These are phyloP conservation scores for Cucumis variabilis DNA, from an alignment of 331 rosid genomes.

Conservation along the genomic window DNA sequence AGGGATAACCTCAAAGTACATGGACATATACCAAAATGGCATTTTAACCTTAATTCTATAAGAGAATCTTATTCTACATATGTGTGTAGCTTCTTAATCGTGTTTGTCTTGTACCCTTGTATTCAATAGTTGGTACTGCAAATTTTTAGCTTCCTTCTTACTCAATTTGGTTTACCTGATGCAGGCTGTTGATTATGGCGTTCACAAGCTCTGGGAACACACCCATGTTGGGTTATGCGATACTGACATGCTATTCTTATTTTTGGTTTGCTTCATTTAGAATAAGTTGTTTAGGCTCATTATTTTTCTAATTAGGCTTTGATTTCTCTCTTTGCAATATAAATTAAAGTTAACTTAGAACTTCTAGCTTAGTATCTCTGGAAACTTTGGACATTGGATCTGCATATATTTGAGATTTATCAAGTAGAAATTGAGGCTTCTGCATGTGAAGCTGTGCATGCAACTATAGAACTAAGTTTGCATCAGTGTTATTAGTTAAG, in stretches of 20 bases:
- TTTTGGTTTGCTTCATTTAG: constrained; percentile 1
- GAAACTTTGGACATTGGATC: background rate
- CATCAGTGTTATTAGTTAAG: background rate
- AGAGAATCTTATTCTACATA: background rate
- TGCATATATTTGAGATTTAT: background rate
- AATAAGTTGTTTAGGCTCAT: background rate
- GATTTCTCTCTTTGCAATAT: background rate
- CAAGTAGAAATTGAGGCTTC: background rate
- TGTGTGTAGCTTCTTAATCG: background rate
- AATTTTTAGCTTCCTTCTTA: background rate
- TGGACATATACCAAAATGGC: background rate
- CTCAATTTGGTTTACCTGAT: constrained; percentile 24
- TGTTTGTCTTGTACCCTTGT: background rate
- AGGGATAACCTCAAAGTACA: no score
- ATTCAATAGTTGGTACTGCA: background rate
- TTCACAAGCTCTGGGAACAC: constrained; percentile 90
- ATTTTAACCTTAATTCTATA: background rate
- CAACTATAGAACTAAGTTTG: background rate
- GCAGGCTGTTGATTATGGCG: constrained; percentile 97
- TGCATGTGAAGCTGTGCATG: background rate
- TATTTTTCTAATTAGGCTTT: background rate
- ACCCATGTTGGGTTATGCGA: constrained; percentile 85
- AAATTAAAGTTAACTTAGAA: background rate
- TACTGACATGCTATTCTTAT: background rate
- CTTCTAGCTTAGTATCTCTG: constrained; percentile 1